These are phyloP conservation scores for Diaporthe citriasiana DNA, from an alignment of 2,329 filamentous ascomycete species.

Conservation along the genomic window DNA sequence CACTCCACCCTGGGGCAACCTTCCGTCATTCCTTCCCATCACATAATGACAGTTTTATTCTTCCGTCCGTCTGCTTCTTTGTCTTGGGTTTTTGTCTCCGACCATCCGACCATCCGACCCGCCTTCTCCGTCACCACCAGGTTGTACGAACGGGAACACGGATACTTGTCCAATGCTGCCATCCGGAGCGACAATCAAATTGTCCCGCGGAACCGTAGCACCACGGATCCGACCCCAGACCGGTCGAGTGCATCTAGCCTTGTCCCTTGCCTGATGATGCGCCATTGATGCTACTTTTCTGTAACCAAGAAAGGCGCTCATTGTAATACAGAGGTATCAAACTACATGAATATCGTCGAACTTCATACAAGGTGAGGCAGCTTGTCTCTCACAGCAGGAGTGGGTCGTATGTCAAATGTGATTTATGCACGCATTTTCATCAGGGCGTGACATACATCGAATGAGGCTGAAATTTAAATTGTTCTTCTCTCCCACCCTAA, in stretches of 20 bases:
- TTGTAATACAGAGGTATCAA: neutral
- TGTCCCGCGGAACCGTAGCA: neutral
- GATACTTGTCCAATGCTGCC: neutral
- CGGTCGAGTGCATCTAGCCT: neutral
- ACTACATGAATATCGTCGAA: neutral
- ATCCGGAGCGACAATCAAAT: neutral
- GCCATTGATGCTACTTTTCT: neutral
- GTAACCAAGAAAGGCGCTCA: too few species aligned
- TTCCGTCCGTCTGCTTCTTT: neutral
- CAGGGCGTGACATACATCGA: neutral
- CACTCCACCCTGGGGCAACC: neutral
- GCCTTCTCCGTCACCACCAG: neutral
- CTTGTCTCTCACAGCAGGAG: neutral
- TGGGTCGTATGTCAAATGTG: too few species aligned
- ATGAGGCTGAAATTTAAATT: neutral
- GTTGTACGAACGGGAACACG: neutral
- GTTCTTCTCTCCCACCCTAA: neutral
- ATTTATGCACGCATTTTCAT: too few species aligned
- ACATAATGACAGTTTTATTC: constrained; percentile 11
- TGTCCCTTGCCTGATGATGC: neutral
- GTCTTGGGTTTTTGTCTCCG: neutral
- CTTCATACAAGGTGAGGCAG: neutral
- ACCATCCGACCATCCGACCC: constrained; percentile 24
- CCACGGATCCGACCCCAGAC: neutral
- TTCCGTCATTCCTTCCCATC: constrained; percentile 4